Evolutionary conservation across 345 rosid genomes (phyloP).

Genomic region (Anacardium occidentale): DNA sequence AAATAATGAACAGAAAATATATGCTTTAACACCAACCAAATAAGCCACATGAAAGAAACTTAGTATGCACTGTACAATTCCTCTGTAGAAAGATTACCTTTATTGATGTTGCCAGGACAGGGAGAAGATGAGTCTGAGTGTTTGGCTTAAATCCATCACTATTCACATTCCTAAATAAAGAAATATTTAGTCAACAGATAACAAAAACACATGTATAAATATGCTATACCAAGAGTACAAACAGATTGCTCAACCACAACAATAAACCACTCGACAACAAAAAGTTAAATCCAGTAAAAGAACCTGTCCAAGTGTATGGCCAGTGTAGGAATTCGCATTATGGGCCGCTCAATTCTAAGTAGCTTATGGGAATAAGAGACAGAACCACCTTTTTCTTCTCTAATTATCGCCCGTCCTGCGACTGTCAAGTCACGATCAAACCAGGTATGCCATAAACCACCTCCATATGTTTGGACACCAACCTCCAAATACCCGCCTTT

Average conservation of each 20-base stretch:
- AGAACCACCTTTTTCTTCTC: constrained; percentile 56
- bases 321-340: constrained; percentile 87
- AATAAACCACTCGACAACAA: neutral
- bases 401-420: constrained; percentile 82
- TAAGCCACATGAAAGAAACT: neutral
- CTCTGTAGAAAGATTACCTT: constrained; percentile 49
- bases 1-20: neutral
- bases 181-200: no score
- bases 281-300: constrained; percentile 2
- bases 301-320: constrained; percentile 97
- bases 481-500: constrained; percentile 84
- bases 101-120: constrained; percentile 81
- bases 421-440: constrained; percentile 96
- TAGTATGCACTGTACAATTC: neutral
- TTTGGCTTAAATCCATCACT: constrained; percentile 91
- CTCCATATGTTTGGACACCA: constrained; percentile 92
- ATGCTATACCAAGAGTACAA: constrained; percentile 3
- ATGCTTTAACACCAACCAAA: neutral
- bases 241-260: constrained; percentile 6
- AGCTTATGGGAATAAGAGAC: constrained; percentile 64
- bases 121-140: constrained; percentile 80
- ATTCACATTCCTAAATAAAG: constrained; percentile 58
- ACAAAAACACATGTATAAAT: constrained; percentile 4
- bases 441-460: constrained; percentile 98
- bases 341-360: constrained; percentile 77